Base-by-base conservation (phyloP, 495 filamentous ascomycete genomes). In the Viridothelium virens region DNA sequence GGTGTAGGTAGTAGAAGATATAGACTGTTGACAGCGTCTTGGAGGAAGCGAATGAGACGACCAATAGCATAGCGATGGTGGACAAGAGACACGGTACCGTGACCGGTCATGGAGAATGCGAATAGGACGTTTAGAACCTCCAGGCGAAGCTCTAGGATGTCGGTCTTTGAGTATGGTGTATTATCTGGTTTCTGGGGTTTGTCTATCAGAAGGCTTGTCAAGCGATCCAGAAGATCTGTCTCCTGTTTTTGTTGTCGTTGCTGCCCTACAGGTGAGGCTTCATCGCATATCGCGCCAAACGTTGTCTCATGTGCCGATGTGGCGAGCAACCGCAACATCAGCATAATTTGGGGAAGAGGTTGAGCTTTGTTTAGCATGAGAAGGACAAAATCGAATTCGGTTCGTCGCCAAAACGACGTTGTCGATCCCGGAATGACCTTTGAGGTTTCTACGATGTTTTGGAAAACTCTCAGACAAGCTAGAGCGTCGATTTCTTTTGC, bases 311-410 rank as follows among this genome's bases (percentile, higher is more conserved):
- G 79, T 38, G 86, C 78, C 62, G 86, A 87, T 0, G 85, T 87
- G 38, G 77, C 77, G 2, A 91, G 76, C 1, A 90, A 76, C 16
- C 79, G 78, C 25, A 88, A 71, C 64, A 82, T 83, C 7, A 84
- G 72, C n/a, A 78, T 77, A 59, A 90, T 83, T 50, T 88, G 82
- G 1, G 76, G 67, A n/a, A 88, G 72, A 1, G 81, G 76, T 48
- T 80, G 78, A 2, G 69, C 68, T 69, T 70, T 72, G 63, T 83
- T 83, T 31, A 90, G 76, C 77, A 88, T 84, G 73, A 88, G 80
- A 18, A 89, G 71, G 18, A 86, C 79, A 73, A 89, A 89, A 31
- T 86, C 84, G 63, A 82, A 81, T 16, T 85, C 80, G 53, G 89
- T 81, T 36, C 74, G 69, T 59, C 77, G 77, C 88, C 88, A 91